These are phyloP conservation scores for Melastoma malabathricum DNA, from an alignment of 345 rosid genomes.

Conservation along the genomic window DNA sequence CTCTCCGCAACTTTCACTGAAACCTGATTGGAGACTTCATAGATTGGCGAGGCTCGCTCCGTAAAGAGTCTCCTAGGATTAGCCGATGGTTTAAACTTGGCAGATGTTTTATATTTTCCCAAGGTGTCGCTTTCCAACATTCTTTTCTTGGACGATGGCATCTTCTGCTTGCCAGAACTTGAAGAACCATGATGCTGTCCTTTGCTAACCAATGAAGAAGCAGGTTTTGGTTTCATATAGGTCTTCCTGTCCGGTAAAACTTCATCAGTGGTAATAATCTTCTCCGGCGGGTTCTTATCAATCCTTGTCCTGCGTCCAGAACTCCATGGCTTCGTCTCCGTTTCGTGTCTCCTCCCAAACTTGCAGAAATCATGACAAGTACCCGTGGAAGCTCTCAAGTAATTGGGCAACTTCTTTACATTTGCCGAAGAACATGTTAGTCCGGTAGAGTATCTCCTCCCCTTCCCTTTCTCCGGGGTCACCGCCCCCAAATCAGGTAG, in stretches of 20 bases:
- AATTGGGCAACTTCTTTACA: constrained; percentile 29
- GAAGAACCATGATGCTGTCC: constrained; percentile 8
- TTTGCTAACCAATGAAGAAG: constrained; percentile 11
- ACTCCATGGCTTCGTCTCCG: constrained; percentile 28
- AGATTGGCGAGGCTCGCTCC: too few relatives aligned
- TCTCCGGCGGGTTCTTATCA: constrained; percentile 20
- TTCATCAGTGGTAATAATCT: constrained; percentile 15
- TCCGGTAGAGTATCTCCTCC: constrained; percentile 35
- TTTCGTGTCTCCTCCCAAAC: constrained; percentile 42
- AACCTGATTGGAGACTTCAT: too few relatives aligned
- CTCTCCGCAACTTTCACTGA: too few relatives aligned
- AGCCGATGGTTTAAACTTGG: too few relatives aligned
- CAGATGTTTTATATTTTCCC: too few relatives aligned
- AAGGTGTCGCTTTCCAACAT: background rate
- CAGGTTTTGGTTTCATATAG: constrained; percentile 12
- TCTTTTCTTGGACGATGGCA: constrained; percentile 8
- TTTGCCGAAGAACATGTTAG: constrained; percentile 13
- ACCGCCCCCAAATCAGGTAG: constrained; percentile 15
- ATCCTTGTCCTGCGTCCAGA: constrained; percentile 23
- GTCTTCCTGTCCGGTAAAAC: constrained; percentile 24
- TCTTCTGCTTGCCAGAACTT: constrained; percentile 19
- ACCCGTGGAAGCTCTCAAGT: constrained; percentile 60
- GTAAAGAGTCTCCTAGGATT: too few relatives aligned
- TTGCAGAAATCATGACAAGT: constrained; percentile 88
- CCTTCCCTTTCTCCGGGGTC: constrained; percentile 15